A percentile compares a stretch with the other conserved stretches of the same genome.
phyloP scores from a whole-genome alignment of 2,329 filamentous ascomycete species.

The Aspergillus pseudonomiae region DNA sequence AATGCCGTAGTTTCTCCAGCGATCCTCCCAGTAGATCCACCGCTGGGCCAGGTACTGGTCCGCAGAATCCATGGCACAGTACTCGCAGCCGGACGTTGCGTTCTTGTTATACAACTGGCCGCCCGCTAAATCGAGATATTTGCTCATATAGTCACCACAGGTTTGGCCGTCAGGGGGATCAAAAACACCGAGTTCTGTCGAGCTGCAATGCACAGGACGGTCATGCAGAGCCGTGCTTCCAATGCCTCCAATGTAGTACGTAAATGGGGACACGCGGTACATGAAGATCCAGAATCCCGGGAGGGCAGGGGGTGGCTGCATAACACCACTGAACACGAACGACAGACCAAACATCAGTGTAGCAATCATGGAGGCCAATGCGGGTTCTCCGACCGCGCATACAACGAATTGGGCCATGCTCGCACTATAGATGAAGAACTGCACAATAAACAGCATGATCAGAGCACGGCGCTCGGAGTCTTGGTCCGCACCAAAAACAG shows the following conservation, averaged over 20 bases:
- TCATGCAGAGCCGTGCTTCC: constrained; percentile 39
- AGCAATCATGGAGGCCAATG: constrained; percentile 32
- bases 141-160: constrained; percentile 61
- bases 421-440: neutral
- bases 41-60: constrained; percentile 47
- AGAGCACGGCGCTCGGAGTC: neutral
- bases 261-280: constrained; percentile 70
- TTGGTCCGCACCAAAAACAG: constrained; percentile 64
- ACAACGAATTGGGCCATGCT: constrained; percentile 10
- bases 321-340: constrained; percentile 37
- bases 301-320: constrained; percentile 60
- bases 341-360: neutral
- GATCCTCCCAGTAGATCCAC: constrained; percentile 55
- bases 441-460: neutral
- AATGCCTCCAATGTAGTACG: constrained; percentile 64
- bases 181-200: constrained; percentile 61
- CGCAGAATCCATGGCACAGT: constrained; percentile 34
- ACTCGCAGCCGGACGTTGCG: constrained; percentile 57
- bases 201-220: constrained; percentile 34
- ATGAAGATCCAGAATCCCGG: constrained; percentile 79
- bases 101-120: constrained; percentile 57
- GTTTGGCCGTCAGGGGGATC: constrained; percentile 58
- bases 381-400: constrained; percentile 3
- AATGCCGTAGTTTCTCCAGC: constrained; percentile 70
- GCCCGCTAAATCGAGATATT: constrained; percentile 51